A percentile compares a stretch with the other conserved stretches of the same genome.
phyloP scores from a whole-genome alignment of 1,284 basidiomycete genomes.

The Meira miltonrushii region DNA sequence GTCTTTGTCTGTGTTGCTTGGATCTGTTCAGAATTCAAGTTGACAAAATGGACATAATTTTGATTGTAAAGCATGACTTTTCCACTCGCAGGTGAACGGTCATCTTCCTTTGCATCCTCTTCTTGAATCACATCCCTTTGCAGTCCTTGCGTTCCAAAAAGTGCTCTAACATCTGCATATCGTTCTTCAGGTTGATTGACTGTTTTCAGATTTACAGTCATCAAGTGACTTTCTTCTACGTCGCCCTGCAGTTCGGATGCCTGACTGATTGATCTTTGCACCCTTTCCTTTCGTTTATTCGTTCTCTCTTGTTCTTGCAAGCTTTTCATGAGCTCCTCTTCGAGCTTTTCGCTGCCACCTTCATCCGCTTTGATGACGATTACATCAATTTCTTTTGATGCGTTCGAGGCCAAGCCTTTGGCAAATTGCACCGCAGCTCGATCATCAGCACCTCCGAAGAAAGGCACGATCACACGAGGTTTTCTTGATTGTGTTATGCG shows the following conservation, averaged over 20 bases:
- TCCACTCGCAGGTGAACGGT: background rate
- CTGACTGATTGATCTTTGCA: conserved; percentile 12
- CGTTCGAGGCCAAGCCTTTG: conserved; percentile 15
- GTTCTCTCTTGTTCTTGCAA: background rate
- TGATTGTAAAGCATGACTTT: background rate
- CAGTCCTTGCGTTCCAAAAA: conserved; percentile 19
- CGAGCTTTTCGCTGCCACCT: background rate
- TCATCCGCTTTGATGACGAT: conserved; percentile 7
- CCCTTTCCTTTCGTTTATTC: background rate
- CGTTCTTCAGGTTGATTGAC: conserved; percentile 24
- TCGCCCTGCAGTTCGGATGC: background rate
- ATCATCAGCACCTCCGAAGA: conserved; percentile 34
- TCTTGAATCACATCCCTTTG: background rate
- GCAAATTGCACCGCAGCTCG: conserved; percentile 25
- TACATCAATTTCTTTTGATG: conserved; percentile 20
- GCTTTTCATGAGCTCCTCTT: background rate
- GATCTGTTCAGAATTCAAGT: conserved; percentile 18
- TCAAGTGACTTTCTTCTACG: conserved; percentile 2
- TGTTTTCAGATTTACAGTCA: conserved; percentile 23
- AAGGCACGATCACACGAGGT: conserved; percentile 21
- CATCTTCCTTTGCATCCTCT: background rate
- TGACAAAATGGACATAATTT: background rate
- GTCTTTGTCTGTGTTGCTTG: conserved; percentile 1
- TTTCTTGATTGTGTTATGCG: background rate
- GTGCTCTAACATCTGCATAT: conserved; percentile 22